phyloP scores from a whole-genome alignment of 1,284 basidiomycete species.

The Ceratobasidium sp. region DNA sequence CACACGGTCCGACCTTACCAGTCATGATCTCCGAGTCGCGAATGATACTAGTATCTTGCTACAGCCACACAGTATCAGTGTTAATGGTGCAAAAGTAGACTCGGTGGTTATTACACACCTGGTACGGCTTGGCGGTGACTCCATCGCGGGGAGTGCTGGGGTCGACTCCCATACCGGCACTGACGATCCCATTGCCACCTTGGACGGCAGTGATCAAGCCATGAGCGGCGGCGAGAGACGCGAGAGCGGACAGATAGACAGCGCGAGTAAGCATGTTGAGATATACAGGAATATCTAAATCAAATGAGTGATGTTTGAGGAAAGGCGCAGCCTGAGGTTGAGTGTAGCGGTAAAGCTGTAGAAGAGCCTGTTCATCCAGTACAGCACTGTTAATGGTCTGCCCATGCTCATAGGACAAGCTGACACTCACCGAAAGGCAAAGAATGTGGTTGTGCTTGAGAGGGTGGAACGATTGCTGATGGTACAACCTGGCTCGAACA shows the following conservation, averaged over 20 bases:
- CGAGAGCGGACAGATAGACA: slow-evolving; percentile 39
- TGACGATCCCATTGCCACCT: slow-evolving; percentile 53
- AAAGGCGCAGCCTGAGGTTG: slow-evolving; percentile 30
- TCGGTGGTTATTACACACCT: slow-evolving; percentile 41
- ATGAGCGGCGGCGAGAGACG: slow-evolving; percentile 49
- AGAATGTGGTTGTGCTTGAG: slow-evolving; percentile 1
- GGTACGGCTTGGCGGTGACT: slow-evolving; percentile 51
- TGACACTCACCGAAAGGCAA: slow-evolving; percentile 26
- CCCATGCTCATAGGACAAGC: background rate
- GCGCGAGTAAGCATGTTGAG: slow-evolving; percentile 36
- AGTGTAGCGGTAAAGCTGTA: slow-evolving; percentile 11
- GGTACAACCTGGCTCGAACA: background rate
- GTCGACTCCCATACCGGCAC: slow-evolving; percentile 52
- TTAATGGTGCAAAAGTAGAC: slow-evolving; percentile 43
- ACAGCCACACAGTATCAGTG: slow-evolving; percentile 5
- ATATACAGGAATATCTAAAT: background rate
- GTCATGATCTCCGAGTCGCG: slow-evolving; percentile 51
- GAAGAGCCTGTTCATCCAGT: slow-evolving; percentile 18
- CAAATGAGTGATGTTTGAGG: background rate
- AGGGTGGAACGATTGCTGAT: background rate
- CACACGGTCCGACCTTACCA: slow-evolving; percentile 52
- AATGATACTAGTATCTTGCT: slow-evolving; percentile 53
- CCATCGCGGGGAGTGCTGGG: slow-evolving; percentile 55
- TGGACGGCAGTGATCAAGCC: slow-evolving; percentile 52
- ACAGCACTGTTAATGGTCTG: background rate